Base-by-base conservation (phyloP, 2,329 filamentous ascomycete genomes). In the Cladosporium colombiae region DNA sequence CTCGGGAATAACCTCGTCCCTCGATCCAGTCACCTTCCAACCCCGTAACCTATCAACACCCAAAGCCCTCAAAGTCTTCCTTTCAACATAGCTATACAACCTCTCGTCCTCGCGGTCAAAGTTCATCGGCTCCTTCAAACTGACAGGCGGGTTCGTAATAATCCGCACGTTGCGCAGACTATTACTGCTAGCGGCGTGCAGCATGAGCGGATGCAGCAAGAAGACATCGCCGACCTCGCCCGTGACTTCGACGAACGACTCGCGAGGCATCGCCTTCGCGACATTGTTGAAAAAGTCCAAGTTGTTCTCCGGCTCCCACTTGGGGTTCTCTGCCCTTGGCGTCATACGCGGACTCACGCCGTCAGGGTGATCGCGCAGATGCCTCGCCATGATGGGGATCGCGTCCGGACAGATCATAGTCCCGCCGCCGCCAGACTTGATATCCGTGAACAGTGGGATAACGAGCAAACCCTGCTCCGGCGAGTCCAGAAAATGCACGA, bases 401-500 rank as follows among this genome's bases (percentile, higher is more conserved):
- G 84, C 87, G 61, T 83, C 81, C 0, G 87, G 84, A 70, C 87
- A 89, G 57, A 91, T 83, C 72, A 86, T 81, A 0, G 89, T 91
- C 4, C 86, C 89, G 29, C 89, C 89, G 5, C 86, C 88, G 37
- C 82, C 81, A 0, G 84, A 76, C 10, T 79, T 77, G 61, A 91
- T 85, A 72, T 91, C 88, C 0, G 82, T 87, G 78, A 88, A 91
- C 5, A 91, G 75, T 1, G 89, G 88, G 49, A 89, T 90, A 14
- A 91, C 87, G 0, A 91, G 80, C 16, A 91, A 77, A 0, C 82
- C 89, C 75, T 91, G 89, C 78, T 91, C 89, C 0, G 86, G 86
- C 23, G 85, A 88, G 73, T 91, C 89, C 40, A 91, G 83, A 70
- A 88, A 91, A 78, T 91, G 89, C 5, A 89, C 82, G 74, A 91